Conservation (phyloP, 1,284 basidiomycete species). For the Microbotryomycetes sp. region DNA sequence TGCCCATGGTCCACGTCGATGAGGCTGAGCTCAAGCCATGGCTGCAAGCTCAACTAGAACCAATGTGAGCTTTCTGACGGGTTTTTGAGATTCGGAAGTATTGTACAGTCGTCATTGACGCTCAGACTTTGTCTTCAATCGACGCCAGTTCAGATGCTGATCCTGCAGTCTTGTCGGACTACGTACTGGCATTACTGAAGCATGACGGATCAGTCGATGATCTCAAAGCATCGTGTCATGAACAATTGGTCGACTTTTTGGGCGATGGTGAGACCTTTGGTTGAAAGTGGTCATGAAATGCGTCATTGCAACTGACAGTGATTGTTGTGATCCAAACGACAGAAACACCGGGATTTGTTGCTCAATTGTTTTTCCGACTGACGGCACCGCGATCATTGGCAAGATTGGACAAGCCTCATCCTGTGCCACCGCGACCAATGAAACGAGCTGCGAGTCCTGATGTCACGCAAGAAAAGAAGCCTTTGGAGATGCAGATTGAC, state of each 20-base stretch:
- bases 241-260: conserved; percentile 83
- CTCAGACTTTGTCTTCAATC: conserved; percentile 11
- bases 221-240: conserved; percentile 66
- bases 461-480: no score
- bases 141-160: conserved; percentile 85
- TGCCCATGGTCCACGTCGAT: neutral
- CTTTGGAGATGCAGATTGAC: no score
- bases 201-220: conserved; percentile 78
- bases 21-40: conserved; percentile 45
- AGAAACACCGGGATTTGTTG: conserved; percentile 73
- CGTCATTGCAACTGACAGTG: conserved; percentile 10
- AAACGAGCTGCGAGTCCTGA: neutral
- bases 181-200: conserved; percentile 87
- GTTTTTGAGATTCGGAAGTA: no score
- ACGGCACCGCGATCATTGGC: conserved; percentile 48
- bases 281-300: conserved; percentile 2
- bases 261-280: conserved; percentile 60
- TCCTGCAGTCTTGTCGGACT: conserved; percentile 86
- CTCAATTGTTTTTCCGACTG: conserved; percentile 77
- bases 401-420: conserved; percentile 13
- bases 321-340: conserved; percentile 30
- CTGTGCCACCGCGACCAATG: conserved; percentile 33
- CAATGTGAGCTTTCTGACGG: conserved; percentile 56
- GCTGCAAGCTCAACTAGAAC: conserved; percentile 75
- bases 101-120: neutral